phyloP scores from a whole-genome alignment of 257 asterid genomes.

The Solanum virginianum region DNA sequence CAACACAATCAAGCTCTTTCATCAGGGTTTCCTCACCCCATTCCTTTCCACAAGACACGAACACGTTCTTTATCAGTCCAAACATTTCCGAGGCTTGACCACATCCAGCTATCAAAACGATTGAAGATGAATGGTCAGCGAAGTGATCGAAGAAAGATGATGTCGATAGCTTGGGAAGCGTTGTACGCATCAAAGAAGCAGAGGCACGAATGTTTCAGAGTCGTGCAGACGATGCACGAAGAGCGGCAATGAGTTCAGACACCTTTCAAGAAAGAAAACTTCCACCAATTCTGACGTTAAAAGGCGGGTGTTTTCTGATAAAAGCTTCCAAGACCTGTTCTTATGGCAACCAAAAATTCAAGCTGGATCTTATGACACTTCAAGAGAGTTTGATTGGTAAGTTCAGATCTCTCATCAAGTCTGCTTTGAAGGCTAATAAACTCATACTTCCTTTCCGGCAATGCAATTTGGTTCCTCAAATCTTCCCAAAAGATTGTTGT shows the following conservation, averaged over 20 bases:
- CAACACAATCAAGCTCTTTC: constrained; percentile 83
- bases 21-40: constrained; percentile 56
- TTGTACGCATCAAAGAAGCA: constrained; percentile 69
- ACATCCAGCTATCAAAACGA: constrained; percentile 23
- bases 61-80: constrained; percentile 86
- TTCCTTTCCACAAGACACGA: constrained; percentile 54
- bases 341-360: constrained; percentile 58
- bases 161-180: constrained; percentile 60
- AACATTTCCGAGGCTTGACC: constrained; percentile 90
- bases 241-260: constrained; percentile 64
- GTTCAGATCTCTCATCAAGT: constrained; percentile 74
- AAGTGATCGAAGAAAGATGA: constrained; percentile 54
- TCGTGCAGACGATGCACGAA: constrained; percentile 71
- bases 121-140: neutral
- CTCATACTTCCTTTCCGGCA: too few relatives aligned
- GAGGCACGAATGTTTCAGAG: constrained; percentile 81
- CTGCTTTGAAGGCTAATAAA: neutral
- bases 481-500: too few relatives aligned
- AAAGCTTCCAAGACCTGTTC: constrained; percentile 58
- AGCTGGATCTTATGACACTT: constrained; percentile 68
- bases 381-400: constrained; percentile 54
- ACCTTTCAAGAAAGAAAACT: constrained; percentile 63
- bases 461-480: too few relatives aligned
- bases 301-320: constrained; percentile 27
- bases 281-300: constrained; percentile 51